Base-by-base conservation (phyloP, 352 stramenopile species). In the Phytopythium kandeliae region DNA sequence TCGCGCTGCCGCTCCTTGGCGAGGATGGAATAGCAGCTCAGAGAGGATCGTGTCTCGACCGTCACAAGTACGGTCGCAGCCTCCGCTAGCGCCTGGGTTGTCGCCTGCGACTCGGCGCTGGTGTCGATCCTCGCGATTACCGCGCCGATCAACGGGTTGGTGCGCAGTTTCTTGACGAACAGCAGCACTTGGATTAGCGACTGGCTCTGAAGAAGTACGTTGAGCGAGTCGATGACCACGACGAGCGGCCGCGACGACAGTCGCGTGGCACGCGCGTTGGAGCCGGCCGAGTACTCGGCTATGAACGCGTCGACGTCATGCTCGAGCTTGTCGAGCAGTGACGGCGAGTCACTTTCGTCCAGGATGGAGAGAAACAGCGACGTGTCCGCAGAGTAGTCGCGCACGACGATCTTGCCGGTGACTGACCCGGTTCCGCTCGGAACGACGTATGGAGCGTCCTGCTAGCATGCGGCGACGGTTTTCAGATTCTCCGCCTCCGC, bases 211-310 rank as follows among this genome's bases (percentile, higher is more conserved):
- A 91, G 47, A 30, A 91, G 54, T 17, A 65, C 63, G 52, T 88
- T 82, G 2, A 89, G 48, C 53, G 77, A 85, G 67, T 91, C 80
- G 37, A 91, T 31, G 9, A 78, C 62, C 25, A 91, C 64, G 34
- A 86, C 61, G 22, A 74, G 55, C 11, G 78, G 68, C n/a, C 72
- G 64, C 17, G 60, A 30, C 19, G 62, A 55, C 16, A 33, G 31
- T 12, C 8, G 19, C 1, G 57, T 12, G 12, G 35, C 45, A 31
- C 33, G 24, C 11, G 28, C 34, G 9, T 3, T 15, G 16, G 16
- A 12, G 12, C 22, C 46, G 9, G 19, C 38, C 9, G 28, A 30
- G 3, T 34, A 63, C 34, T 6, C 51, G 54, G 3, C 13, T 30
- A 24, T 78, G 55, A 10, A 52, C 17, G 1, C 21, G 40, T 74